Conservation (phyloP, 345 rosid species). For the Brassica rapa region DNA sequence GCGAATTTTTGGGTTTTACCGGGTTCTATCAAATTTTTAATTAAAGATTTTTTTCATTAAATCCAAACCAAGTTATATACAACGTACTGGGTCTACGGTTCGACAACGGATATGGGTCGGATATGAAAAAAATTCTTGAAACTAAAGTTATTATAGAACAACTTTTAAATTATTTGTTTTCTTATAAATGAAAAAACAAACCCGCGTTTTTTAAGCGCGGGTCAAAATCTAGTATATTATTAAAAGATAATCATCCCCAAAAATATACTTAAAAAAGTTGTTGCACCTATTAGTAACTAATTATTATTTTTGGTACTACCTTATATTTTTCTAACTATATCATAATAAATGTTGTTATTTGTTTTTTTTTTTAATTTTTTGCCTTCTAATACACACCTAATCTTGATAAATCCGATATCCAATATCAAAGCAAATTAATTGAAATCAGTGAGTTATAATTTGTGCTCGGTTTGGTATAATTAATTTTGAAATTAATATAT, state of each 20-base stretch:
- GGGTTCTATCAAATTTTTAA: neutral
- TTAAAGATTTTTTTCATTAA: no score
- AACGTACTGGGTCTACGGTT: neutral
- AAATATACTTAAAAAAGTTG: no score
- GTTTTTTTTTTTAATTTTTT: no score
- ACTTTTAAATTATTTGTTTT: no score
- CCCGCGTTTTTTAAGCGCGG: neutral
- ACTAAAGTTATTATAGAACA: neutral
- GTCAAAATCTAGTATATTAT: neutral
- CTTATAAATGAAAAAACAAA: no score
- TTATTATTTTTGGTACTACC: neutral
- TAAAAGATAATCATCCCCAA: no score
- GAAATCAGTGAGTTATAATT: neutral
- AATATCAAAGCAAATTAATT: no score
- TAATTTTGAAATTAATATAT: no score
- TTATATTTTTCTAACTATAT: neutral
- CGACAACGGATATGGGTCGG: neutral
- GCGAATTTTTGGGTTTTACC: neutral
- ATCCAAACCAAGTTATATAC: neutral
- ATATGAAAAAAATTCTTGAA: neutral
- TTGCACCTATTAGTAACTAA: no score
- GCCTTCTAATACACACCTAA: neutral
- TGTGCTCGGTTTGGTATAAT: neutral
- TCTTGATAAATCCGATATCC: neutral
- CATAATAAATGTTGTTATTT: neutral